Conservation (phyloP, 2,329 filamentous ascomycete genomes). For the Penicillium sp. region DNA sequence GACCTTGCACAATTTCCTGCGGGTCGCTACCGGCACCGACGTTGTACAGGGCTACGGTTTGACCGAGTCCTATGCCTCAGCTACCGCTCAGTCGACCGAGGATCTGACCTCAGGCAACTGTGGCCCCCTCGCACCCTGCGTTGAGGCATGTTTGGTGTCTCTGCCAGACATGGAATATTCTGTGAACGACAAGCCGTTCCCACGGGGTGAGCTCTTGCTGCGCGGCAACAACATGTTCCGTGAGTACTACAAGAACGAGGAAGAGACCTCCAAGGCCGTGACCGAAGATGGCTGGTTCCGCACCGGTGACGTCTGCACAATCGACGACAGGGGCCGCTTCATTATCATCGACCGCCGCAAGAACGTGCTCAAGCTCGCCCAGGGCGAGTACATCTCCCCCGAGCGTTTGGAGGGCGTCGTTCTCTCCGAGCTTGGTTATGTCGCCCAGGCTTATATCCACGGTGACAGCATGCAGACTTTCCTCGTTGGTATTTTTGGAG, state of each 20-base stretch:
- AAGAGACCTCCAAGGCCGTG: constrained; percentile 79
- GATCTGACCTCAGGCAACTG: constrained; percentile 81
- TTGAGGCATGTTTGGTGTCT: constrained; percentile 78
- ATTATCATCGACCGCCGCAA: constrained; percentile 95
- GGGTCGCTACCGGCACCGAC: constrained; percentile 73
- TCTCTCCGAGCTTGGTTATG: constrained; percentile 72
- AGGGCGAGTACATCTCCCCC: constrained; percentile 97
- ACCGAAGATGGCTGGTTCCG: constrained; percentile 95
- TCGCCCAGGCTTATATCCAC: constrained; percentile 84
- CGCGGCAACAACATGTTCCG: constrained; percentile 77
- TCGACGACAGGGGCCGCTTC: constrained; percentile 84
- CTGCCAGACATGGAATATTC: constrained; percentile 94
- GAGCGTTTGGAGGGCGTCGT: constrained; percentile 97
- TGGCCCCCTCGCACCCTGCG: constrained; percentile 65
- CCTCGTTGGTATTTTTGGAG: constrained; percentile 82
- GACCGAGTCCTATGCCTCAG: constrained; percentile 86
- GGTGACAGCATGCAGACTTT: constrained; percentile 79
- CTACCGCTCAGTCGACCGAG: constrained; percentile 64
- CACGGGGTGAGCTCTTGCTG: constrained; percentile 84
- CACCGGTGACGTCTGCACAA: constrained; percentile 84
- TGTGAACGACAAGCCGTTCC: constrained; percentile 80
- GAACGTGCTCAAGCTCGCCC: constrained; percentile 97
- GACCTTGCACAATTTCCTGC: constrained; percentile 81
- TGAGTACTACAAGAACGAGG: constrained; percentile 86
- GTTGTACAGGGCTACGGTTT: constrained; percentile 89